Evolutionary conservation across 345 rosid genomes (phyloP), one percentile per base, ranked within the genome.

Genomic region (Microcos paniculata): DNA sequence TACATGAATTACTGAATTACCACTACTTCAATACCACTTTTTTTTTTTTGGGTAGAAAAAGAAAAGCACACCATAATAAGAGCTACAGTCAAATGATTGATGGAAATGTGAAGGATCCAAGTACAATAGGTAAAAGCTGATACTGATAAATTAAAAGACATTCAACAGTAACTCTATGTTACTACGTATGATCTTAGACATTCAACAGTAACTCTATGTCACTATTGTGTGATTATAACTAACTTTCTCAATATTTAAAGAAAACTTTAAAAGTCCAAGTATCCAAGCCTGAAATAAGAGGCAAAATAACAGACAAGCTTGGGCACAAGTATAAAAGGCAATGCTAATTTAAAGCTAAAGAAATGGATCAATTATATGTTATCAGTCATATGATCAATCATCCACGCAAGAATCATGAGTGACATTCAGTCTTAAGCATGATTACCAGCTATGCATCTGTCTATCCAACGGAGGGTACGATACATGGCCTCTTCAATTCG

Each of bases 381-480:
- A 35, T 70, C 24, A 40, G 45, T 71, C 62, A 63, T 38, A 14
- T 46, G 53, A 16, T 77, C 14, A 68, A 71, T 55, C 53, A 53
- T 70, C 40, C 52, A 8, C 23, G 66, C 18, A 35, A 33, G 11
- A 74, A 26, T 56, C 19, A 45, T 9, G 21, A 67, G 65, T 24
- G 43, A 64, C 56, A 74, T 35, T 49, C 69, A 35, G 70, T 26
- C 61, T 21, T 49, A 45, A 18, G 69, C 24, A 62, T 40, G 40
- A 43, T 30, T 67, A 86, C 94, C 97, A 76, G 85, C 85, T 52
- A 92, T 84, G 84, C 97, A 92, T 79, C 97, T 83, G 80, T 90
- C 97, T 72, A 88, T 87, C 97, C 97, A 92, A 30, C 97, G 94
- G 79, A 92, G 91, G 23, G 97, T 92, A 62, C 91, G 94, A 74